Base-by-base conservation (phyloP, 225 moss, liverwort and hornwort genomes). In the Asterella californica region DNA sequence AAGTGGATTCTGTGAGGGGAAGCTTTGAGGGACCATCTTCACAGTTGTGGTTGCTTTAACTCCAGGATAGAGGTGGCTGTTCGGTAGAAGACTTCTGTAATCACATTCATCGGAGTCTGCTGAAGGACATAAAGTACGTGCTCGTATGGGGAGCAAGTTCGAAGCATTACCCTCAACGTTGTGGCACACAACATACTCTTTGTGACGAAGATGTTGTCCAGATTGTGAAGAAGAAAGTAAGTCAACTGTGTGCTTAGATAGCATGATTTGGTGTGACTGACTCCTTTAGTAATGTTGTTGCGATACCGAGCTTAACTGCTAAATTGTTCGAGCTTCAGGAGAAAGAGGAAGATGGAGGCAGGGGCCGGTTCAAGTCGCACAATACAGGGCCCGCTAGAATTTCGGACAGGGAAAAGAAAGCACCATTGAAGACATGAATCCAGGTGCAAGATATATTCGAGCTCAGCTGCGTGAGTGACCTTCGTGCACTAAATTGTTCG, bases 21-120 rank as follows among this genome's bases (percentile, higher is more conserved):
- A 25, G 63, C 18, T 4, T 34, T n/a, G 61, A 27, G 47, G 71
- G 4, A 33, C 12, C 65, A 65, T 65, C 32, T 65, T 65, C 21
- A 57, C 57, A 33, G 29, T 10, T 75, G 34, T 27, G 38, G 46
- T 34, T 77, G 12, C n/a, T 9, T 45, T 45, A 8, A 29, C 76
- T 87, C 30, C 92, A 96, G 92, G 99, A 99, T 76, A 99, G 99
- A 90, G 99, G 99, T 86, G 99, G 99, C 75, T 97, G 97, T 80
- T 90, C 93, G 94, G 97, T 87, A 94, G 97, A 99, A 82, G 99
- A 99, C 78, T 95, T 99, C 63, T 99, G 99, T 81, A 94, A 99
- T 79, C 99, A 99, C 83, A 89, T 99, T 77, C 99, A 99, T 89
- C 89, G 99, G 73, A 95, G 92, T 79, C 85, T 99, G 78, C 83